A percentile compares a stretch with the other conserved stretches of the same genome.
Conservation (phyloP, 345 rosid species). For the Melastoma malabathricum region DNA sequence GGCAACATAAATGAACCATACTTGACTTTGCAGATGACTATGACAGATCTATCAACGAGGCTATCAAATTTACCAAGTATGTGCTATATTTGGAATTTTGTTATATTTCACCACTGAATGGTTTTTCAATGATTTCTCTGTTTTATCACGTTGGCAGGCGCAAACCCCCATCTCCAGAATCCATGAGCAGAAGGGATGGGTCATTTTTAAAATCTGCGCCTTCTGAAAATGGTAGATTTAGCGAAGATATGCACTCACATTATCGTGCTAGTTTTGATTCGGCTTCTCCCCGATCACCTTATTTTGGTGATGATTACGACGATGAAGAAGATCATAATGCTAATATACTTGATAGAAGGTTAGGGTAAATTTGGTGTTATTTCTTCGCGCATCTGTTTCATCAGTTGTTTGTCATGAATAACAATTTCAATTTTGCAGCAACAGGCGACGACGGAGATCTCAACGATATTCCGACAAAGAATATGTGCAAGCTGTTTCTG, state of each 20-base stretch:
- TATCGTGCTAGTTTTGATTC: slow-evolving; percentile 35
- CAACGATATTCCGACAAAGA: slow-evolving; percentile 80
- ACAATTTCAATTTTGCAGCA: slow-evolving; percentile 17
- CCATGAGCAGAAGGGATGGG: slow-evolving; percentile 47
- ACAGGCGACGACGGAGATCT: slow-evolving; percentile 77
- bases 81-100: slow-evolving; percentile 7
- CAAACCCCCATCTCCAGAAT: slow-evolving; percentile 83
- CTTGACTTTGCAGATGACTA: slow-evolving; percentile 76
- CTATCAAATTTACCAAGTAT: slow-evolving; percentile 91
- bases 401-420: background rate
- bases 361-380: slow-evolving; percentile 7
- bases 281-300: slow-evolving; percentile 44
- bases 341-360: slow-evolving; percentile 70
- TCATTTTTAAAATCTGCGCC: slow-evolving; percentile 42
- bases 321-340: slow-evolving; percentile 39
- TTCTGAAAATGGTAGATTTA: slow-evolving; percentile 50
- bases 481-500: slow-evolving; percentile 80
- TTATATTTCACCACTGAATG: background rate
- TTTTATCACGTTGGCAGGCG: slow-evolving; percentile 25
- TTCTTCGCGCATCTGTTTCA: slow-evolving; percentile 3
- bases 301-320: slow-evolving; percentile 33
- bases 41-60: slow-evolving; percentile 95
- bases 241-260: slow-evolving; percentile 30
- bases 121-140: background rate
- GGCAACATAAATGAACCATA: background rate